Evolutionary conservation across 768 basidiomycete genomes (phyloP), one percentile per base, ranked within the genome.

Genomic region (Podaxis sp.): DNA sequence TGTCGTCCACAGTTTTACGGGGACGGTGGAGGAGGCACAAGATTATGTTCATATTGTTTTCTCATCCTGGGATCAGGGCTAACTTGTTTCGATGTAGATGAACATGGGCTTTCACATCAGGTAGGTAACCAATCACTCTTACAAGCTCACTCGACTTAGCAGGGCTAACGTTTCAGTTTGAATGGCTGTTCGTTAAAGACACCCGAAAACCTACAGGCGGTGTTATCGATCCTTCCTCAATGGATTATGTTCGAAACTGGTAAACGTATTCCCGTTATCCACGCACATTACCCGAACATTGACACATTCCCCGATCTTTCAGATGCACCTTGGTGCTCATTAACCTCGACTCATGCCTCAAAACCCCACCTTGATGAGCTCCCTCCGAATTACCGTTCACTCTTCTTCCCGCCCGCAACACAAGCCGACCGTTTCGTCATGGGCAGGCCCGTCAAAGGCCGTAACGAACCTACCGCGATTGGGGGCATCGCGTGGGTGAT

Each of bases 1-100:
- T 1, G 92, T 94, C 22, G 90, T 93, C 2, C 93, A 93, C 69
- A 90, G 89, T 64, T 92, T 92, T 73, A 92, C 91, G 0, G 93
- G 93, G 3, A 81, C 80, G 0, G 68, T 69, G 3, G 81, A 79
- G 40, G 91, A 94, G 69, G 84, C 82, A 67, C 71, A 7, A 91
- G 93, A 69, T 74, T 91, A 57, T 27, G 58, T 59, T 36, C 24
- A 40, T 56, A 12, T 33, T 37, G 9, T 22, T 17, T 13, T 2
- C 13, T 55, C 43, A n/a, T 33, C 43, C 11, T 37, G 38, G 2
- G 3, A 5, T 27, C 46, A 17, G 13, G 22, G 15, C 17, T 64
- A 38, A 37, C 55, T 60, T 29, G 37, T 51, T 51, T 37, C 51
- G 5, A 41, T 11, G n/a, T 33, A 92, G 90, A 81, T 89, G 66